Conservation (phyloP, 306 rosid species). For the Cercis canadensis region DNA sequence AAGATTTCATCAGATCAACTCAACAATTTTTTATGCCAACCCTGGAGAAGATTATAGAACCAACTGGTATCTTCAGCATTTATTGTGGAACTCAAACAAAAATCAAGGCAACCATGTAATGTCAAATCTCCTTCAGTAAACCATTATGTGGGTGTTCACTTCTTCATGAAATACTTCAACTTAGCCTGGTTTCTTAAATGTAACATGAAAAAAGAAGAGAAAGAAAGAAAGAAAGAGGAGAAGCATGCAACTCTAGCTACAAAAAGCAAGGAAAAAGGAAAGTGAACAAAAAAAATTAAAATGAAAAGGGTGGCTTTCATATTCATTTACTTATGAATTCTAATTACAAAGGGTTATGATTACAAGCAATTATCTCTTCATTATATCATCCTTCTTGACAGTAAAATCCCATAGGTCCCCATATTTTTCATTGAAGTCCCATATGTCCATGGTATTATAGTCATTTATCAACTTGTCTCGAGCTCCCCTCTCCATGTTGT, state of each 20-base stretch:
- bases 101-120: neutral
- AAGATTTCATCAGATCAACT: neutral
- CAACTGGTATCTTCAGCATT: neutral
- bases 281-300: slow-evolving; percentile 1
- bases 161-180: neutral
- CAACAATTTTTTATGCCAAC: neutral
- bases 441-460: slow-evolving; percentile 86
- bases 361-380: slow-evolving; percentile 48
- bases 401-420: slow-evolving; percentile 97
- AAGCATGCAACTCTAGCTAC: slow-evolving; percentile 31
- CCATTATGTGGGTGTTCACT: neutral
- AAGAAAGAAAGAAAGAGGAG: slow-evolving; percentile 14
- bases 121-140: neutral
- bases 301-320: slow-evolving; percentile 19
- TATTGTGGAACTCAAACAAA: neutral
- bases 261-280: neutral
- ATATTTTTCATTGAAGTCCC: slow-evolving; percentile 95
- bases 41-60: neutral
- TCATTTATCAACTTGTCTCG: slow-evolving; percentile 90
- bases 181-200: neutral
- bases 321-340: slow-evolving; percentile 29
- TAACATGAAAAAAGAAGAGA: neutral
- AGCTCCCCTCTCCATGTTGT: slow-evolving; percentile 94
- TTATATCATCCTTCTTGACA: slow-evolving; percentile 63
- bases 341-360: neutral